Evolutionary conservation across 805 yeast species (phyloP).

Genomic region (Debaryomyces castellii): DNA sequence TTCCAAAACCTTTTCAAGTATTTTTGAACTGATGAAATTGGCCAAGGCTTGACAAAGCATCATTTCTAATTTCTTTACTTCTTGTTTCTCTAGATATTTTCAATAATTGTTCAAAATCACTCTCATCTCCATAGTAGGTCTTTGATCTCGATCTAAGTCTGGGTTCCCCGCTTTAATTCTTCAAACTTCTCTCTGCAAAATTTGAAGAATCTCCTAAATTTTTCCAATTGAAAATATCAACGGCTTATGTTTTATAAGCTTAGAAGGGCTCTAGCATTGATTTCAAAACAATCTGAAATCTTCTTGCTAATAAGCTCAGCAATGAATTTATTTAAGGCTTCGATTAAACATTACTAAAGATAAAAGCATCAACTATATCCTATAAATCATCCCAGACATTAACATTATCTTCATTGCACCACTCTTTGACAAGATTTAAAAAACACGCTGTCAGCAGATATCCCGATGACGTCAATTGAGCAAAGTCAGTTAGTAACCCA

Average conservation of each 20-base stretch:
- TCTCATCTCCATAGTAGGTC: constrained; percentile 61
- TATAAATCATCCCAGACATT: constrained; percentile 66
- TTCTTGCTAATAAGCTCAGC: constrained; percentile 58
- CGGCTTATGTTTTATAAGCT: constrained; percentile 65
- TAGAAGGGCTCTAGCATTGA: constrained; percentile 53
- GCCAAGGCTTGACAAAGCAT: constrained; percentile 72
- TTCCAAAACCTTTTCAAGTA: constrained; percentile 56
- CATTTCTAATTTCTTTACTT: constrained; percentile 63
- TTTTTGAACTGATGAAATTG: constrained; percentile 48
- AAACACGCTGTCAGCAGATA: constrained; percentile 60
- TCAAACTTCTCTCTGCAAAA: constrained; percentile 52
- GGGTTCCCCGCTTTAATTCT: constrained; percentile 60
- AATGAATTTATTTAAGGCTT: constrained; percentile 51
- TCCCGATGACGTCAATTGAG: constrained; percentile 69
- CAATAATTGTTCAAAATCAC: constrained; percentile 62
- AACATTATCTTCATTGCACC: constrained; percentile 59
- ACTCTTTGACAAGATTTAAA: constrained; percentile 55
- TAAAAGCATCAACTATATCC: constrained; percentile 52
- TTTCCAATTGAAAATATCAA: constrained; percentile 62
- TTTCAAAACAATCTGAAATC: constrained; percentile 62
- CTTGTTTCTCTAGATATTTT: constrained; percentile 59
- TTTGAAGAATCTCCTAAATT: constrained; percentile 46
- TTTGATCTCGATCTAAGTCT: constrained; percentile 74
- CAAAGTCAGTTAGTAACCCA: constrained; percentile 69
- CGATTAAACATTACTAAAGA: constrained; percentile 49